Evolutionary conservation across 768 basidiomycete species (phyloP).

Genomic region (Kockovaella imperatae): DNA sequence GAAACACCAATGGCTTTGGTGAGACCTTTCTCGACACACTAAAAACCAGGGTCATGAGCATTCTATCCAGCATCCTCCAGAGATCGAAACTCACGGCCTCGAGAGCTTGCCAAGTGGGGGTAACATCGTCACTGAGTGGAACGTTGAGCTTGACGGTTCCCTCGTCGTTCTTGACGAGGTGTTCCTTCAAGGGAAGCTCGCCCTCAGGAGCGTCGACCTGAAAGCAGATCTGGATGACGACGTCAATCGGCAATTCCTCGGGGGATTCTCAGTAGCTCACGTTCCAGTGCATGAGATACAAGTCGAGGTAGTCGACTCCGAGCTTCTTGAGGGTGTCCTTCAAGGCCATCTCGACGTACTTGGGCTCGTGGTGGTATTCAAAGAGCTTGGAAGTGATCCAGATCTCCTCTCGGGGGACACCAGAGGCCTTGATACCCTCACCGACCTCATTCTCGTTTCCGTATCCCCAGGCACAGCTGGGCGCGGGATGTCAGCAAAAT

Average conservation of each 20-base stretch:
- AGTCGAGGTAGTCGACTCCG: conserved; percentile 58
- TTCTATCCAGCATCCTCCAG: too few species aligned
- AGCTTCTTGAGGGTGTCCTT: conserved; percentile 52
- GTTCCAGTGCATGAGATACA: conserved; percentile 75
- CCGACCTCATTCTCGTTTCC: conserved; percentile 69
- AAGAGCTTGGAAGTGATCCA: conserved; percentile 58
- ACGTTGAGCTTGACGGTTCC: conserved; percentile 51
- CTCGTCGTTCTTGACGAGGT: conserved; percentile 44
- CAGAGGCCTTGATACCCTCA: conserved; percentile 60
- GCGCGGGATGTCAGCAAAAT: not conserved
- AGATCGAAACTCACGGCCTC: conserved; percentile 48
- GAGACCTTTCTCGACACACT: conserved; percentile 68
- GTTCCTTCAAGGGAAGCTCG: conserved; percentile 10
- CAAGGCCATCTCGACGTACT: conserved; percentile 60
- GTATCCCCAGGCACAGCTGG: conserved; percentile 53
- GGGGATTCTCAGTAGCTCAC: not conserved
- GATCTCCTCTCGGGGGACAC: conserved; percentile 58
- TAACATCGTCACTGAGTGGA: conserved; percentile 60
- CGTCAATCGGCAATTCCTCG: conserved; percentile 43
- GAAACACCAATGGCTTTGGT: conserved; percentile 71
- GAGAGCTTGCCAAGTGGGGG: conserved; percentile 72
- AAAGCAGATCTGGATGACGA: conserved; percentile 19
- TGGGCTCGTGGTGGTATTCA: conserved; percentile 54
- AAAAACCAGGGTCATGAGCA: conserved; percentile 18
- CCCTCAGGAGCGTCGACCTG: conserved; percentile 26